Evolutionary conservation across 2,329 filamentous ascomycete genomes (phyloP).

Genomic region (Ophiostoma sp.): DNA sequence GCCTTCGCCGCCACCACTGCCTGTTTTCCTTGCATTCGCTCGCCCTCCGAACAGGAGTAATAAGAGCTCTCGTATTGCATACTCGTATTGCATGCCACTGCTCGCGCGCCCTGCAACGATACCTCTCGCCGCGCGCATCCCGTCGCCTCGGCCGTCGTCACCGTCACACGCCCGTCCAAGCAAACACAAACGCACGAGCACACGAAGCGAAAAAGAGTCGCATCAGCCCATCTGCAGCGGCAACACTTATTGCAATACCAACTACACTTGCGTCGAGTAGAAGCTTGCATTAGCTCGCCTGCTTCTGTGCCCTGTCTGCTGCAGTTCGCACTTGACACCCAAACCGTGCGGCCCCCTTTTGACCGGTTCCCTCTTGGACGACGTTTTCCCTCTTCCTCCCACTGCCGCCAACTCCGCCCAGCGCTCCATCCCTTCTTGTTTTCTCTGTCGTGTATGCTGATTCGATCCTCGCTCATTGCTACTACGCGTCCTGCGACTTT

Average conservation of each 20-base stretch:
- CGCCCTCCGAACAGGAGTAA: neutral
- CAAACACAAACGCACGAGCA: neutral
- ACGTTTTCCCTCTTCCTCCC: neutral
- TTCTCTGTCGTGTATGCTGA: neutral
- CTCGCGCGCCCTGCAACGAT: neutral
- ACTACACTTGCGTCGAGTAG: neutral
- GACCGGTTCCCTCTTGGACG: neutral
- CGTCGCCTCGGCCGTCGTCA: neutral
- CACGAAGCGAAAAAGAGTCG: neutral
- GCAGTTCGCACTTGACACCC: neutral
- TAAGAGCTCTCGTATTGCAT: neutral
- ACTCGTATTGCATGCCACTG: neutral
- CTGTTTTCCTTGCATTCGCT: conserved; percentile 7
- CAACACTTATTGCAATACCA: neutral
- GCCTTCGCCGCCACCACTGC: neutral
- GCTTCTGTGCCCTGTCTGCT: neutral
- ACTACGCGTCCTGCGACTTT: neutral
- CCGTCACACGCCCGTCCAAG: neutral
- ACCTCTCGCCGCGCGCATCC: neutral
- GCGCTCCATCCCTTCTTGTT: neutral
- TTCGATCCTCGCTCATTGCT: neutral
- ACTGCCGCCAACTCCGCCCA: neutral
- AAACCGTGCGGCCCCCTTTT: neutral
- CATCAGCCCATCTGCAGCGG: too few relatives aligned
- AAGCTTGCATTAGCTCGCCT: conserved; percentile 1